Base-by-base conservation (phyloP, 1,139 yeast species). In the Kodamaea sp. region DNA sequence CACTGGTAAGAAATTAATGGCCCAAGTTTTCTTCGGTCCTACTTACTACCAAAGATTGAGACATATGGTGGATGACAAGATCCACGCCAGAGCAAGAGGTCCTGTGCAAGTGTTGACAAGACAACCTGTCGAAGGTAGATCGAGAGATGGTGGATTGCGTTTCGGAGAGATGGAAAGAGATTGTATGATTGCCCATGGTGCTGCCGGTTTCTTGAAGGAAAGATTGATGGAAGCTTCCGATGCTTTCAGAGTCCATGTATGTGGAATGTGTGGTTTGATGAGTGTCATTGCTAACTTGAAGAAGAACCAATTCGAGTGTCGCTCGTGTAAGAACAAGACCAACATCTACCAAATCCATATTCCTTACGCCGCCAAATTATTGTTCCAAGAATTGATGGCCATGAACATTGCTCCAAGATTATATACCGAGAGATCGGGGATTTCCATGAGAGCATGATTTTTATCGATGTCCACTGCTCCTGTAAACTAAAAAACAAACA, bases 161-260 rank as follows among this genome's bases (percentile, higher is more conserved):
- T 76, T 92, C 62, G 99, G 99, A 51, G 99, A 92, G 67, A 92
- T 92, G 99, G 99, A 92, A 65, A 84, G 98, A 67, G 99, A 92
- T 71, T 92, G 98, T 83, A 96, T 92, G 47, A 94, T 92, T 66
- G 99, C 99, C 1, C 92, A 94, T 54, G 99, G 99, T 56, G 99
- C 99, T 0, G 90, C 97, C 4, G 97, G 92, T 60, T 70, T 92
- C 49, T 73, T 92, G 50, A 69, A 92, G 43, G 99, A 92, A 63
- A 82, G 99, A 63, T 76, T 92, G 52, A 94, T 92, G 99, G 68
- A 92, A 37, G 87, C 96, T 26, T 90, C 97, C 0, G 99, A 92
- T 70, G 97, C 97, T 0, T 92, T 92, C 58, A 97, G 94, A 51
- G 97, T 92, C 25, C 97, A 92, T 57, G 82, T 92, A 22, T 92